Evolutionary conservation across 495 filamentous ascomycete genomes (phyloP), one percentile per base, ranked within the genome.

Genomic region (Podospora tetraspora): DNA sequence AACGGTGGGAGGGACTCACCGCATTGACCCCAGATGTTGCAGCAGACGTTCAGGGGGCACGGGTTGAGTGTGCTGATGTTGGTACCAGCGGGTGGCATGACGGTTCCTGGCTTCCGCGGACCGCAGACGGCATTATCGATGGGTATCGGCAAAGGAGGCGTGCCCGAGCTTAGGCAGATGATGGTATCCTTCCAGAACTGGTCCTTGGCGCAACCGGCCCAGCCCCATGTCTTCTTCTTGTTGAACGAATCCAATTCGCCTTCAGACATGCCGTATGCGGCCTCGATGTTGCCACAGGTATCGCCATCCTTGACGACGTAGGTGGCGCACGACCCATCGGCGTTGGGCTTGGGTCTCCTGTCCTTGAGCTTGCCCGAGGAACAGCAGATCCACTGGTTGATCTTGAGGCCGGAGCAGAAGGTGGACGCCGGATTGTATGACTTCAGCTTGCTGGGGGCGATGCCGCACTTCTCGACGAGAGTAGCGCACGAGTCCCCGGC

Each of bases 101-200:
- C 12, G 10, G 81, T 82, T 0, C 80, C 81, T 10, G 75, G 70
- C 22, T 77, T 73, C 67, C 78, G 75, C 0, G 84, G 84, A 0
- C 84, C 84, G 69, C 84, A 86, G 6, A 80, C 65, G 16, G 80
- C 76, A 29, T 78, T 79, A 0, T 70, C 22, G 0, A 82, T 25
- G 0, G 69, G 61, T 8, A 78, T 70, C 1, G 85, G 85, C 73
- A 86, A 70, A 0, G 84, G 83, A 3, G 85, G 73, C 0, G 57
- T 27, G 6, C 85, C 85, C 2, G 70, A 66, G 70, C 83, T 85
- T 3, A 88, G 57, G 69, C 85, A 86, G 21, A 88, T 85, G 12
- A 62, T 61, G 10, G 66, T 59, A 5, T 66, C 70, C 0, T 30
- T 24, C 57, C 69, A 57, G 1, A 86, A 67, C 11, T 58, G 32